phyloP scores from a whole-genome alignment of 768 basidiomycete genomes.

The Suillus cothurnatus region DNA sequence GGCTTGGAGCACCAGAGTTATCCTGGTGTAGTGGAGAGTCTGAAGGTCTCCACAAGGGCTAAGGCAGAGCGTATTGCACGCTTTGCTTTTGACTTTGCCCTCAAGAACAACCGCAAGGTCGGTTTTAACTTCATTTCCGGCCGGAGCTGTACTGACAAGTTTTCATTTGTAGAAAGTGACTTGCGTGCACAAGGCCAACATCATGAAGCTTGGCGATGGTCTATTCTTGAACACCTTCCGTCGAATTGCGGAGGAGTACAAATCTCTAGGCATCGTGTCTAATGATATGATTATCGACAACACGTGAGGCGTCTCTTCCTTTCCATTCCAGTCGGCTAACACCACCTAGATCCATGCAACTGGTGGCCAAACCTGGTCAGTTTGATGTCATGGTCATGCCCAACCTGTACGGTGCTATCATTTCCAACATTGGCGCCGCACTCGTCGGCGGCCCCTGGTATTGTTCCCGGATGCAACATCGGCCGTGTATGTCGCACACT shows the following conservation, averaged over 20 bases:
- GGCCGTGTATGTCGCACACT: conserved; percentile 66
- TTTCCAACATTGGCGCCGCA: conserved; percentile 97
- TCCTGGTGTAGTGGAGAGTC: conserved; percentile 96
- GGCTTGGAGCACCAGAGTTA: conserved; percentile 97
- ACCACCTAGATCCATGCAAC: conserved; percentile 87
- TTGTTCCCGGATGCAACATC: conserved; percentile 98
- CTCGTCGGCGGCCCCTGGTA: conserved; percentile 98
- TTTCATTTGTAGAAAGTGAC: conserved; percentile 84
- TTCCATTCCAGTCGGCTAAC: neutral
- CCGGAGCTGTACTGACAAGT: conserved; percentile 9
- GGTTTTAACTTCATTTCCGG: conserved; percentile 14
- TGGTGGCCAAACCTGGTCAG: conserved; percentile 92
- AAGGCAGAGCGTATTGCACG: conserved; percentile 97
- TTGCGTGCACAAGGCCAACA: conserved; percentile 99
- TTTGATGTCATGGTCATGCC: conserved; percentile 99
- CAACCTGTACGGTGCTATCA: conserved; percentile 95
- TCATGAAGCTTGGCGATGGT: conserved; percentile 99
- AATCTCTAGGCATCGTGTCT: conserved; percentile 83
- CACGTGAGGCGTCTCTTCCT: conserved; percentile 56
- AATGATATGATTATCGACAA: conserved; percentile 99
- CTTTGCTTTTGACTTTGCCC: conserved; percentile 98
- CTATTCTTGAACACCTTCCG: conserved; percentile 99
- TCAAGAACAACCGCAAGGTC: conserved; percentile 98
- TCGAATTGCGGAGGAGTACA: conserved; percentile 95
- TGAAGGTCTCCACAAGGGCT: conserved; percentile 94